phyloP scores from a whole-genome alignment of 768 basidiomycete species.

The Amyloporia xantha region DNA sequence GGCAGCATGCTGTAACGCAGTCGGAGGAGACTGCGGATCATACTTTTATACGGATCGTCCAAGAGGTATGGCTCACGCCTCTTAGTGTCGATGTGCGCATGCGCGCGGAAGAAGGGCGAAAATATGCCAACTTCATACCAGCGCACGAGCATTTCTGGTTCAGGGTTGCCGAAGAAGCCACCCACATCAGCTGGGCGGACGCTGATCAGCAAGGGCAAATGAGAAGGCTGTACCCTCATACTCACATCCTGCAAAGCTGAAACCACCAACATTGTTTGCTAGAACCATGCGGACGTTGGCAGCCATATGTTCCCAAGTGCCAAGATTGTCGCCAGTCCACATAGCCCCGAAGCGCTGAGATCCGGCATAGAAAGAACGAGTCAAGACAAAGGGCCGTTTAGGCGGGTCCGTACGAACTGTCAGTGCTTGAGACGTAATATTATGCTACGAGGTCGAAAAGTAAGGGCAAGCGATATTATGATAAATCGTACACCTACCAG shows the following conservation, averaged over 20 bases:
- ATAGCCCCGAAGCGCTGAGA: slow-evolving; percentile 95
- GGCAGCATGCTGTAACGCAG: slow-evolving; percentile 84
- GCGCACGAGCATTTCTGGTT: slow-evolving; percentile 87
- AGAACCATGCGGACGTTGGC: slow-evolving; percentile 93
- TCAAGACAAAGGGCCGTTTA: slow-evolving; percentile 90
- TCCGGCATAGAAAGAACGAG: slow-evolving; percentile 91
- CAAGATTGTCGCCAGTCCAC: slow-evolving; percentile 98
- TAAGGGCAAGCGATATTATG: slow-evolving; percentile 1
- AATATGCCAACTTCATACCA: slow-evolving; percentile 98
- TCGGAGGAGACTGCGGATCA: slow-evolving; percentile 70
- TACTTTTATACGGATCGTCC: slow-evolving; percentile 83
- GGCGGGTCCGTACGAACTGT: slow-evolving; percentile 65
- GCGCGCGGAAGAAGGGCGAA: slow-evolving; percentile 96
- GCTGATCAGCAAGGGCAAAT: slow-evolving; percentile 5
- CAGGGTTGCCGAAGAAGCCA: slow-evolving; percentile 97
- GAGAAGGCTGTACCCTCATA: slow-evolving; percentile 9
- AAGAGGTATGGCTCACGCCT: slow-evolving; percentile 92
- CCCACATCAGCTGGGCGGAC: slow-evolving; percentile 80
- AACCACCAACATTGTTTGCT: slow-evolving; percentile 80
- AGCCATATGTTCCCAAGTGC: slow-evolving; percentile 96
- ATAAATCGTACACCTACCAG: slow-evolving; percentile 41
- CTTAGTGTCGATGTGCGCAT: slow-evolving; percentile 97
- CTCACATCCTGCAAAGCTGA: slow-evolving; percentile 89
- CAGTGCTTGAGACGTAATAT: slow-evolving; percentile 77
- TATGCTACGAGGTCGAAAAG: slow-evolving; percentile 60